A percentile compares a stretch with the other conserved stretches of the same genome.
Evolutionary conservation across 2,329 filamentous ascomycete species (phyloP).

Genomic region (Apiospora kogelbergensis): DNA sequence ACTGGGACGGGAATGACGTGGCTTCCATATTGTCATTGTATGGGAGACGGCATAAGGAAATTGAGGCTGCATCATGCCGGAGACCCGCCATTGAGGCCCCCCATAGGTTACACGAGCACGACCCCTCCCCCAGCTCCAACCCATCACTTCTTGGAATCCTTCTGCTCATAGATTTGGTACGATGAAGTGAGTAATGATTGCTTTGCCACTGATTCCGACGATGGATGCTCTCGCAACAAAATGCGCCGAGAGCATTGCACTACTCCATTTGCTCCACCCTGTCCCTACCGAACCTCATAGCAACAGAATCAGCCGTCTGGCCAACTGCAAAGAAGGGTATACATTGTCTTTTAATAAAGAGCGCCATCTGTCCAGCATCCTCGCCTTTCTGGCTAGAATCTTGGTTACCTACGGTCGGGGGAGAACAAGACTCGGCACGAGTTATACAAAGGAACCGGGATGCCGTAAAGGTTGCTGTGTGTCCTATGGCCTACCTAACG

Average conservation of each 20-base stretch:
- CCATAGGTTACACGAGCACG: not conserved
- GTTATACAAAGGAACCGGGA: too few relatives aligned
- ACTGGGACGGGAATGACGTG: too few relatives aligned
- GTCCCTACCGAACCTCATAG: slow-evolving; percentile 21
- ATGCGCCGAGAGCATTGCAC: slow-evolving; percentile 28
- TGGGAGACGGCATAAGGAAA: not conserved
- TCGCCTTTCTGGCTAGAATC: too few relatives aligned
- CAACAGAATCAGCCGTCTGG: slow-evolving; percentile 14
- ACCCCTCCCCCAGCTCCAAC: not conserved
- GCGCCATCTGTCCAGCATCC: slow-evolving; percentile 24
- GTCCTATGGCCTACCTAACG: not conserved
- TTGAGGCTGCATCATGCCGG: not conserved
- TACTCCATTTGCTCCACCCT: slow-evolving; percentile 26
- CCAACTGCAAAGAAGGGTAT: slow-evolving; percentile 17
- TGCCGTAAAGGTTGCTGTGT: too few relatives aligned
- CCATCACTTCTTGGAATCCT: not conserved
- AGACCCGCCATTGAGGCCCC: not conserved
- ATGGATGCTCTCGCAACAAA: slow-evolving; percentile 12
- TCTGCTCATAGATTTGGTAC: not conserved
- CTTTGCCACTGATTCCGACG: too few relatives aligned
- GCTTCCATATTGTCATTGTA: too few relatives aligned
- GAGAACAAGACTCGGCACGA: too few relatives aligned
- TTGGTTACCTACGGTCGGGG: too few relatives aligned
- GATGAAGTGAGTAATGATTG: not conserved
- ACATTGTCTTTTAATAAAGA: slow-evolving; percentile 34